Base-by-base conservation (phyloP, 768 basidiomycete genomes). In the Mycena venus region DNA sequence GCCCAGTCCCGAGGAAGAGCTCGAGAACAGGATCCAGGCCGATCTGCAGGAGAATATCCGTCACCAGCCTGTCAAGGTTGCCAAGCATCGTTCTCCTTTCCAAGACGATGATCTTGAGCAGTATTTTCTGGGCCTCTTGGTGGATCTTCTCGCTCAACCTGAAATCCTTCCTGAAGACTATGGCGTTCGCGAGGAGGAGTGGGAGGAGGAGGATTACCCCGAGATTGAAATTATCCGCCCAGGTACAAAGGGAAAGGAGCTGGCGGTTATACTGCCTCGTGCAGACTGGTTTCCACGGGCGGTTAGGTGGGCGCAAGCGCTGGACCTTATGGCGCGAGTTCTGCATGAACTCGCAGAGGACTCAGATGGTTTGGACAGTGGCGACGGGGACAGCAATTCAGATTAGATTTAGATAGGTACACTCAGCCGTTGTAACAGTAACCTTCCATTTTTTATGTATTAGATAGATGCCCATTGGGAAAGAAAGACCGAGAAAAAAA, bases 51-150 rank as follows among this genome's bases (percentile, higher is more conserved):
- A 27, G 6, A 70, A 70, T 25, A 70, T 70, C 19, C 60, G 68
- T 19, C 59, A 70, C 15, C 15, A 49, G 17, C 68, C 68, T 7
- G 34, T 70, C 14, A 70, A 70, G 21, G 68, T 70, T 1, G 68
- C 68, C 6, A 19, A 34, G 3, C 59, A 61, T 19, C 32, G n/a
- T 7, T 61, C 47, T 11, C 68, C 68, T 2, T 70, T 70, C 23
- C 7, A 36, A 15, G 49, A 61, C 4, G 34, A 7, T 0, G 59
- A 70, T 3, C 14, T 29, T 10, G 59, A 70, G 36, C 14, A 9
- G 0, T 0, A 5, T 10, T 70, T 70, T 29, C 11, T 61, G 36
- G 47, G 27, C 1, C 59, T 51, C 10, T 19, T 70, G 3, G 49
- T 27, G 3, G 36, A 29, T 1, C 25, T 70, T 6, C 32, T 70